These are phyloP conservation scores for Zychaea mexicana DNA, from an alignment of 371 early-diverging fungal species.

Conservation along the genomic window DNA sequence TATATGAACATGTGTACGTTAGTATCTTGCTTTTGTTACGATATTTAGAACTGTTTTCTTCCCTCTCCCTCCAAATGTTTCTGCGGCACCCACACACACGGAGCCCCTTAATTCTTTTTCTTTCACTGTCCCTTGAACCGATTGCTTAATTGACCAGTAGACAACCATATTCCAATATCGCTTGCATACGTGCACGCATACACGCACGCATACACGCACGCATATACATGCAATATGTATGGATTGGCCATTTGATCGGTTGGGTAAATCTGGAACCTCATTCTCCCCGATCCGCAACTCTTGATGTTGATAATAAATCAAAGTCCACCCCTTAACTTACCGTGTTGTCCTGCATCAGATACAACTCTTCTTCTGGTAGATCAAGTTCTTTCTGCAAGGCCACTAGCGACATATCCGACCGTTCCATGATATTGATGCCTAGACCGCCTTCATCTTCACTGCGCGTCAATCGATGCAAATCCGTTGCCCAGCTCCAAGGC, in stretches of 20 bases:
- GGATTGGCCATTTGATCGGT: too few relatives aligned
- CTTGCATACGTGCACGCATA: too few relatives aligned
- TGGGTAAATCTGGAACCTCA: too few relatives aligned
- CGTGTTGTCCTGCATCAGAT: constrained; percentile 27
- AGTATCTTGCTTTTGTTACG: too few relatives aligned
- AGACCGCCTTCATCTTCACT: constrained; percentile 25
- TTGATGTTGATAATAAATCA: too few relatives aligned
- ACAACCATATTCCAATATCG: too few relatives aligned
- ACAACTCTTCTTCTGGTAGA: constrained; percentile 22
- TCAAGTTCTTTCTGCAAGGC: constrained; percentile 19
- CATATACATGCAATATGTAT: too few relatives aligned
- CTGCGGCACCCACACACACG: too few relatives aligned
- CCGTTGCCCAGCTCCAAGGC: constrained; percentile 31
- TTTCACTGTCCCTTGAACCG: neutral
- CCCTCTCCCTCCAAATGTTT: neutral
- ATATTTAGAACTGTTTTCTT: neutral
- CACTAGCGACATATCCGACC: constrained; percentile 22
- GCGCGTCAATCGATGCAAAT: constrained; percentile 21
- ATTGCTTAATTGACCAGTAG: too few relatives aligned
- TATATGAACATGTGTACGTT: neutral
- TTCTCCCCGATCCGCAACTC: too few relatives aligned
- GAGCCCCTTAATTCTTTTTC: neutral
- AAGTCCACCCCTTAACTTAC: constrained; percentile 17
- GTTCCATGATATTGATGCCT: constrained; percentile 26
- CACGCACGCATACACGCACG: too few relatives aligned